Percentiles rank a stretch among this genome's conserved stretches.
Conservation (phyloP, 164 flowering plant genomes). For the Berberis thunbergii region DNA sequence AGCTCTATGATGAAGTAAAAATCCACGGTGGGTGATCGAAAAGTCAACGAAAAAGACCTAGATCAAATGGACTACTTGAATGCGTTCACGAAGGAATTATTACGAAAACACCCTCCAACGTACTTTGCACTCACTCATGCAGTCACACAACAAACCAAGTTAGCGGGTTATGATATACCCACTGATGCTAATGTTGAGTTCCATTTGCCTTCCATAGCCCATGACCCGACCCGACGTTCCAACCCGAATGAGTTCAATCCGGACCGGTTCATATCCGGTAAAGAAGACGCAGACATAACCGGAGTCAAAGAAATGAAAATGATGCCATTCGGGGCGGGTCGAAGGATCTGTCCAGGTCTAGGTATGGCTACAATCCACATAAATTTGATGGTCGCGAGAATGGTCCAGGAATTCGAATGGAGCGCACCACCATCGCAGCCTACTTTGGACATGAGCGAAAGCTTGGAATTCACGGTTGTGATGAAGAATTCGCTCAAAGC, state of each 20-base stretch:
- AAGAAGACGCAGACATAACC: constrained; percentile 71
- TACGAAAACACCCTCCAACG: constrained; percentile 93
- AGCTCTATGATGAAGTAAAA: constrained; percentile 50
- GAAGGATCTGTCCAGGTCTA: constrained; percentile 92
- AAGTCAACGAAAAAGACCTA: constrained; percentile 61
- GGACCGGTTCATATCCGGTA: constrained; percentile 52
- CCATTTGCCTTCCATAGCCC: constrained; percentile 38
- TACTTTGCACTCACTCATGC: constrained; percentile 69
- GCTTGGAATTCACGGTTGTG: constrained; percentile 77
- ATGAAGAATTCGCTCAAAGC: constrained; percentile 73
- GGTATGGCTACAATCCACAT: constrained; percentile 69
- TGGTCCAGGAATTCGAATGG: constrained; percentile 98
- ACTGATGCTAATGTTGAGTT: constrained; percentile 49
- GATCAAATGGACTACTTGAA: constrained; percentile 65
- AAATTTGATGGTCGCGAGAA: constrained; percentile 61
- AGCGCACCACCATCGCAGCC: constrained; percentile 28
- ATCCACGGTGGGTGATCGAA: constrained; percentile 32
- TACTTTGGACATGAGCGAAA: constrained; percentile 44
- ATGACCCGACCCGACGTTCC: constrained; percentile 67
- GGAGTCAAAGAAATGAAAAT: too few species aligned
- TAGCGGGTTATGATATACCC: constrained; percentile 81
- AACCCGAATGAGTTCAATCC: constrained; percentile 68
- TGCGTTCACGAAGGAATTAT: constrained; percentile 63
- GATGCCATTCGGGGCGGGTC: constrained; percentile 76
- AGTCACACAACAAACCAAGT: constrained; percentile 43